Evolutionary conservation across 352 stramenopile genomes (phyloP).

Genomic region (Phytophthora citricola): DNA sequence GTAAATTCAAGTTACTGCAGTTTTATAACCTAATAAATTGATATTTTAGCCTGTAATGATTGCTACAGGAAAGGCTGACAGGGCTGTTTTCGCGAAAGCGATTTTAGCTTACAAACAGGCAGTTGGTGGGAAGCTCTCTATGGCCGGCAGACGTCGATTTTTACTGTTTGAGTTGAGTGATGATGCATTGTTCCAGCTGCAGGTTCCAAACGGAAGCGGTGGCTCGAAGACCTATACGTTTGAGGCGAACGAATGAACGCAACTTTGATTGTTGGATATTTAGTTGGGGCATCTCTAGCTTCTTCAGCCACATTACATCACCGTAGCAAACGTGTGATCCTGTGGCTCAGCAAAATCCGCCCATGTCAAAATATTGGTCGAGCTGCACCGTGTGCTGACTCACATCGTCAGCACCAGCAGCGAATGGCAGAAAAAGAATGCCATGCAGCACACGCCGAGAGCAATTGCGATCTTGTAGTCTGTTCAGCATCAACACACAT

Average conservation of each 20-base stretch:
- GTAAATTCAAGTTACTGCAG: background rate
- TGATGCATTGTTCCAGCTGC: conserved; percentile 23
- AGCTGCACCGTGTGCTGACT: conserved; percentile 12
- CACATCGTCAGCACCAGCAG: conserved; percentile 59
- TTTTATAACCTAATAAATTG: background rate
- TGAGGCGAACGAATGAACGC: conserved; percentile 15
- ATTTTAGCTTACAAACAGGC: conserved; percentile 15
- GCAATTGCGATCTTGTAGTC: conserved; percentile 89
- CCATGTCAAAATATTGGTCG: background rate
- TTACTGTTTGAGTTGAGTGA: conserved; percentile 14
- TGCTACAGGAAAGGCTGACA: conserved; percentile 18
- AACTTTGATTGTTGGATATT: conserved; percentile 18
- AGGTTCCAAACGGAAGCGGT: background rate
- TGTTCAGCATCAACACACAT: conserved; percentile 30
- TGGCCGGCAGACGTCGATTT: conserved; percentile 6
- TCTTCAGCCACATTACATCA: background rate
- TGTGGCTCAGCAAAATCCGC: background rate
- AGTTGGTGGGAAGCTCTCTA: conserved; percentile 25
- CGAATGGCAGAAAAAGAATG: conserved; percentile 76
- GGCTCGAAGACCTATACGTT: background rate
- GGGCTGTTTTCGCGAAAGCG: conserved; percentile 30
- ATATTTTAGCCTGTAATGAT: background rate
- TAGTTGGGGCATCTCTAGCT: conserved; percentile 17
- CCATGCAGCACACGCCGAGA: conserved; percentile 57
- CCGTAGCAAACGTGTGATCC: conserved; percentile 3